Base-by-base conservation (phyloP, 352 stramenopile species). In the Pseudoperonospora humuli region DNA sequence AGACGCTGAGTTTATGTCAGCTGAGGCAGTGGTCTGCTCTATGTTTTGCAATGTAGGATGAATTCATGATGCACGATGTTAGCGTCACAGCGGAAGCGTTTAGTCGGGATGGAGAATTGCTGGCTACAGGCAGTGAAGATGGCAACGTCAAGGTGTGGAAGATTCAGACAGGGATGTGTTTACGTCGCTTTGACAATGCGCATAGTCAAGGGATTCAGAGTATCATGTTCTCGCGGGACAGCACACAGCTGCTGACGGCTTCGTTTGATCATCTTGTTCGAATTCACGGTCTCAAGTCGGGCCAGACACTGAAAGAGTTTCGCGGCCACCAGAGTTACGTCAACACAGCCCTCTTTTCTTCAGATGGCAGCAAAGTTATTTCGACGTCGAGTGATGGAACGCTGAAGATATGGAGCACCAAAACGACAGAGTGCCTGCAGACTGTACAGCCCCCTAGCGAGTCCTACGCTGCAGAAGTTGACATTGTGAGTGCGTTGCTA, bases 71-170 rank as follows among this genome's bases (percentile, higher is more conserved):
- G 74, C 87, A 97, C 57, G 83, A 93, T 13, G 49, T 59, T 11
- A 73, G 84, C 23, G 78, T 98, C 21, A 82, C 91, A 7, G 84
- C 84, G 0, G 69, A 96, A 55, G 75, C 79, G 11, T 83, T 96
- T 38, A 96, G 77, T 31, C 70, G 73, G 9, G 86, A 97, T 54
- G 79, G 78, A 28, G 70, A 85, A 18, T 45, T 96, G 39, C 61
- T 98, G 25, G 93, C 86, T 5, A 95, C 81, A 2, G 86, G 81
- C 0, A 92, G 85, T 42, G 68, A 85, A 25, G 66, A 86, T 23
- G 92, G 91, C 14, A 85, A 77, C 21, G 56, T 97, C 7, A 95
- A 95, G 50, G 76, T 98, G 19, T 98, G 91, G 91, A 96, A 95
- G 31, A 50, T 97, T 17, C 58, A 72, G 0, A 93, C 75, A 3